These are phyloP conservation scores for Jatropha curcas DNA, from an alignment of 345 rosid species.

Conservation along the genomic window DNA sequence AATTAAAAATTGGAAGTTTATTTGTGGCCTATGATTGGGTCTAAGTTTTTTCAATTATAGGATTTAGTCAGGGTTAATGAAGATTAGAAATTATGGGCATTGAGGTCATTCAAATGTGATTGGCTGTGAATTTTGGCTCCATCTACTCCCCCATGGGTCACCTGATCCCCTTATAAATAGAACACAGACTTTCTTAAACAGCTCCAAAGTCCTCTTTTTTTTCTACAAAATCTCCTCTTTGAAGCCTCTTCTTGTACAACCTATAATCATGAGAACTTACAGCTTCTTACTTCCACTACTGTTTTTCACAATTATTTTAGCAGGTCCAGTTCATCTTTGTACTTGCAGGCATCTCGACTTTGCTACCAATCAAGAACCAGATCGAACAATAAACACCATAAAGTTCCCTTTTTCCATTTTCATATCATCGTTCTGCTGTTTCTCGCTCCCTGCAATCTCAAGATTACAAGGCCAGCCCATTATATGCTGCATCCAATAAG, in stretches of 20 bases:
- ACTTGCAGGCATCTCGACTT: conserved; percentile 24
- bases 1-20: not conserved
- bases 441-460: conserved; percentile 8
- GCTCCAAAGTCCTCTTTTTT: not conserved
- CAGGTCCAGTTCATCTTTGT: conserved; percentile 23
- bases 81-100: conserved; percentile 2
- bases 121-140: not conserved
- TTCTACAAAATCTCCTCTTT: not conserved
- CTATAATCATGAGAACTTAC: conserved; percentile 24
- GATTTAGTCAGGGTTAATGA: not conserved
- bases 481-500: conserved; percentile 23
- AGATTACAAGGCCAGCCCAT: conserved; percentile 12
- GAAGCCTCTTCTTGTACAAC: not conserved
- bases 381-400: conserved; percentile 3
- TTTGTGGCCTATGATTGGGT: too few species aligned
- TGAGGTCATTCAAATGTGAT: not conserved
- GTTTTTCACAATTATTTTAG: conserved; percentile 20
- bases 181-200: not conserved
- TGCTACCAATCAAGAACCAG: conserved; percentile 15
- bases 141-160: not conserved
- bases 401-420: conserved; percentile 15
- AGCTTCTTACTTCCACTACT: conserved; percentile 22
- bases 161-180: conserved; percentile 14
- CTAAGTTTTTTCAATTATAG: not conserved
- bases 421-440: conserved; percentile 17